phyloP scores from a whole-genome alignment of 176 grass and related monocot genomes.

The Oryza glaberrima region DNA sequence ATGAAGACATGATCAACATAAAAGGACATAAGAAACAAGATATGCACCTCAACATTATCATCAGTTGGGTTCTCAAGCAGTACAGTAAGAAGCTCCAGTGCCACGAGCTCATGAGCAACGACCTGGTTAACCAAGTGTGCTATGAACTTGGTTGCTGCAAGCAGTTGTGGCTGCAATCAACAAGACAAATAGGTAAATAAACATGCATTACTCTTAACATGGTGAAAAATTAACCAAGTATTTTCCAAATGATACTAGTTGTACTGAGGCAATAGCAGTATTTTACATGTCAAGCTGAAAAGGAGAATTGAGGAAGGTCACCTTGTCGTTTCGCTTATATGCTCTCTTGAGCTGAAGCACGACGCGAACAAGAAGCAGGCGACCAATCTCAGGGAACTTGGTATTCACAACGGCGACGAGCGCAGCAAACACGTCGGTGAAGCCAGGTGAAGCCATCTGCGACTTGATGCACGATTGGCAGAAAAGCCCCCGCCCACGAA shows the following conservation, averaged over 20 bases:
- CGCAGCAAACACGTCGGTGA: conserved; percentile 85
- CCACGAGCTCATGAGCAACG: conserved; percentile 76
- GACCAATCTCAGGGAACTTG: conserved; percentile 81
- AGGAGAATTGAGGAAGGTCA: conserved; percentile 24
- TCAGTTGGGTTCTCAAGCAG: conserved; percentile 94
- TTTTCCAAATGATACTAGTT: not conserved
- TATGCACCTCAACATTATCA: conserved; percentile 85
- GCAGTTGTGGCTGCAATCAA: conserved; percentile 80
- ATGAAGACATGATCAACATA: not conserved
- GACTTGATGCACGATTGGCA: conserved; percentile 94
- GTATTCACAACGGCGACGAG: conserved; percentile 89
- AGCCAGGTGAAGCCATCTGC: conserved; percentile 94
- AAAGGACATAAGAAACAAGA: conserved; percentile 23
- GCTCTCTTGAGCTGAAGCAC: conserved; percentile 93
- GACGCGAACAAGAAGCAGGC: conserved; percentile 69
- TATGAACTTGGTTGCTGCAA: conserved; percentile 94
- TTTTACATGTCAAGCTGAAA: conserved; percentile 13
- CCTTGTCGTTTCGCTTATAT: conserved; percentile 94
- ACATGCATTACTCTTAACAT: not conserved
- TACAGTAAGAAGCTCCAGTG: conserved; percentile 90
- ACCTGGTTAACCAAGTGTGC: conserved; percentile 98
- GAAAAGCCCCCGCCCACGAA: conserved; percentile 83
- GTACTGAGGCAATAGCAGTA: not conserved
- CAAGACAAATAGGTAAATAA: conserved; percentile 4
- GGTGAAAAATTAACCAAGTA: not conserved